Base-by-base conservation (phyloP, 768 basidiomycete species). In the Phlebiopsis gigantea region DNA sequence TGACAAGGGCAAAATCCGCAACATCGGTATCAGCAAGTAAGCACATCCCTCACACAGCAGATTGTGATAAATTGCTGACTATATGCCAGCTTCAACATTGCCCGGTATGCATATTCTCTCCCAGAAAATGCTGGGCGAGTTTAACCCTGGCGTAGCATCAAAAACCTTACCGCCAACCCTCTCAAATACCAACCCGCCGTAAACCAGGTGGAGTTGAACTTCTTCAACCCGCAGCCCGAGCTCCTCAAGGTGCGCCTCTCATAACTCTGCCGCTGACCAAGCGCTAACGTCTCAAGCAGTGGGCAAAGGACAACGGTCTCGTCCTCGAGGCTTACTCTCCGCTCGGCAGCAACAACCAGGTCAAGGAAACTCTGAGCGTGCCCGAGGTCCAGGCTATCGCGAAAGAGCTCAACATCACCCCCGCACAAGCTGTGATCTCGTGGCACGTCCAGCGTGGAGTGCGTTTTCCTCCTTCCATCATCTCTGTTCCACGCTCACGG, bases 1-100 rank as follows among this genome's bases (percentile, higher is more conserved):
- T 2, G 81, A 82, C 60, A 85, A 83, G 62, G 90, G 90, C 22
- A 87, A 90, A 66, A 72, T 88, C 43, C 79, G 79, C 66, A 87
- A 90, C 62, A 93, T 93, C 53, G 91, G 91, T 43, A 75, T 93
- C 43, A 88, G 87, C 86, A 93, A 93, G 86, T 86, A 57, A n/a
- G n/a, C 57, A 78, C 59, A 14, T 5, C 14, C 34, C 31, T 31
- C 19, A 22, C 17, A 15, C 34, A 1, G 53, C n/a, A 22, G 24
- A 14, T 34, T 6, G 14, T 34, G 7, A n/a, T 69, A 57, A 24
- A 19, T 25, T 43, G 3, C n/a, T 25, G n/a, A n/a, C n/a, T n/a
- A n/a, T n/a, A n/a, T n/a, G 25, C 2, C 55, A 82, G 78, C 68
- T 88, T 88, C 72, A 87, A 85, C 66, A 76, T 85, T 56, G 76